Base-by-base conservation (phyloP, 2,329 filamentous ascomycete genomes). In the Xylariomycetidae sp. region DNA sequence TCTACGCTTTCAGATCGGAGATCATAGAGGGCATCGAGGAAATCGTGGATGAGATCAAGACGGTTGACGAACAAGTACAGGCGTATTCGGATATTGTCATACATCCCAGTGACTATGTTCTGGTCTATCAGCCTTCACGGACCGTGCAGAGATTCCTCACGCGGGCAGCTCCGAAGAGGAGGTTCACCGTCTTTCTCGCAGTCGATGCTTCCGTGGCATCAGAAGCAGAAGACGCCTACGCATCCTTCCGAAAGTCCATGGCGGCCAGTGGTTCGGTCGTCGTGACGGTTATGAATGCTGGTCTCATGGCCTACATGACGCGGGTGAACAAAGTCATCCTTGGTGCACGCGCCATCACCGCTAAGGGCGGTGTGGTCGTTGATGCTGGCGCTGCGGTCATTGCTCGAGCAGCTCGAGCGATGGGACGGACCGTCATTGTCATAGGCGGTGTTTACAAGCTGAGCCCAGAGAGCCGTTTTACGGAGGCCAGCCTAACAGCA, bases 251-350 rank as follows among this genome's bases (percentile, higher is more conserved):
- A 29, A 94, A 92, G 60, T 80, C 87, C 29, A 71, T 96, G 39
- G 79, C 76, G 4, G 74, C 80, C 1, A 76, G 81, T 22, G 89
- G 89, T 17, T 84, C 93, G 35, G 82, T 78, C 2, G 83, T 94
- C 25, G 84, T 95, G 47, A 74, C 85, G 39, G 80, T 96, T 35
- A 79, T 86, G 26, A 89, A 94, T 59, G 82, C 80, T 6, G 85
- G 87, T 8, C 74, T 94, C 34, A 93, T 89, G 64, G 88, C 89
- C 1, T 85, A 96, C 51, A 96, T 98, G 85, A 85, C 89, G 7
- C 79, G 84, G 39, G 86, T 95, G 49, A 93, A 90, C 69, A 95
- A 95, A 65, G 90, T 98, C 40, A 85, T 98, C 30, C 70, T 98
- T 6, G 82, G 85, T 10, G 90, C 90, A 5, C 83, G 89, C 52